Base-by-base conservation (phyloP, 306 rosid species). In the Hippophae gyantsensis region DNA sequence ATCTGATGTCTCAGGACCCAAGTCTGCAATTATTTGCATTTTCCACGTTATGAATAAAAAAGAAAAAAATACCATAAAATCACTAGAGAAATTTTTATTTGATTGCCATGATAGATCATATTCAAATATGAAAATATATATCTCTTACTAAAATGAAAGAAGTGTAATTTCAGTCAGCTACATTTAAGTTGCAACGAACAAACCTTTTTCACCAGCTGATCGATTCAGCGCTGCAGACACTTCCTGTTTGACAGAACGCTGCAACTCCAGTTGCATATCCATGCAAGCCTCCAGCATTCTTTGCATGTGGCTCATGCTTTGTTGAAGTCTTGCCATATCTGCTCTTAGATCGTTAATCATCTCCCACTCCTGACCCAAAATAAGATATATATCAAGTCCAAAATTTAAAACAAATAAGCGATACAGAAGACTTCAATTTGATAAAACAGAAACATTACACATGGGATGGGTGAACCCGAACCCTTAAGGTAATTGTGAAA, bases 281-380 rank as follows among this genome's bases (percentile, higher is more conserved):
- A 93, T 93, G 89, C 99, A 93, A 42, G 99, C 97, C 78, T 93
- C 99, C 86, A 93, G 72, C 95, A 86, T 84, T 74, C 94, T 86
- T 83, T 93, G 99, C 99, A 93, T 89, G 80, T 93, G 99, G 72
- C 84, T 88, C 99, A 93, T 93, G 72, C 99, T 95, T 76, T 93
- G 99, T 74, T 93, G 99, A 78, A 93, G 99, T 77, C 95, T 82
- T 43, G 90, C 81, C 97, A 93, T 93, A 69, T 93, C 99, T 46
- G 94, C 78, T 75, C 95, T 79, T 64, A 93, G 79, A 77, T 93
- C 99, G 68, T 89, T 89, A 70, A 89, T 65, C 70, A 88, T 86
- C 84, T 93, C 99, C 99, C 99, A 93, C 68, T 89, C 99, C 99
- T 93, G 84, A 63, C 68, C 58, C 69, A 9, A 32, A 42, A 25